These are phyloP conservation scores for Candida sonorensis DNA, from an alignment of 805 yeast species.

Conservation along the genomic window DNA sequence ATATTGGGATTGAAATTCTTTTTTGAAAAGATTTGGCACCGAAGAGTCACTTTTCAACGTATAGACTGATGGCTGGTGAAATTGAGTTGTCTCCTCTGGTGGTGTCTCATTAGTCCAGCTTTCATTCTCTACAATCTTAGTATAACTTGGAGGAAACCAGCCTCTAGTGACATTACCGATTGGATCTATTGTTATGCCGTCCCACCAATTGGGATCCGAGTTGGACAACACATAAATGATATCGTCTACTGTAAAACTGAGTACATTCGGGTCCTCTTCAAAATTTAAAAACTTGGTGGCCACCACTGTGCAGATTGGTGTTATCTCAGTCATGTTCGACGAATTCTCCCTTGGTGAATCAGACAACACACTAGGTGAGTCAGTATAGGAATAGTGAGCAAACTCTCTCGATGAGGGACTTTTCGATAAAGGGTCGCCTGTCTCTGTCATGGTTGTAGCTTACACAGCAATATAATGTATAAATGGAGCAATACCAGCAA, in stretches of 20 bases:
- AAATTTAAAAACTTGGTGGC: constrained; percentile 52
- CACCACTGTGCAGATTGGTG: constrained; percentile 49
- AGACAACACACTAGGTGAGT: no score
- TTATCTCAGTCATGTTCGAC: constrained; percentile 7
- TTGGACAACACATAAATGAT: constrained; percentile 63
- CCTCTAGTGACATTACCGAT: constrained; percentile 52
- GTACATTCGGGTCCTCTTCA: constrained; percentile 39
- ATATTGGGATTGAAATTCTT: background rate
- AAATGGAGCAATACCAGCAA: no score
- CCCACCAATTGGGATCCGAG: constrained; percentile 79
- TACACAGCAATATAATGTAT: no score
- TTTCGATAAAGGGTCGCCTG: no score
- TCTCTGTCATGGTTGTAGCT: no score
- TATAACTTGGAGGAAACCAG: constrained; percentile 76
- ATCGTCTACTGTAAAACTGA: constrained; percentile 58
- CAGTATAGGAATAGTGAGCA: no score
- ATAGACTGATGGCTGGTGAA: constrained; percentile 11
- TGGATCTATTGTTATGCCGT: constrained; percentile 48
- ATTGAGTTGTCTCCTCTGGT: background rate
- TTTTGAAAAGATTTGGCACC: background rate
- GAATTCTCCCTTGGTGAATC: background rate
- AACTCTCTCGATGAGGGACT: no score
- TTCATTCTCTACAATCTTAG: constrained; percentile 18
- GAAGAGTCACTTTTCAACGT: constrained; percentile 9
- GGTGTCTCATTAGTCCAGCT: background rate